phyloP scores from a whole-genome alignment of 306 rosid genomes.

The Herpetospermum pedunculosum region DNA sequence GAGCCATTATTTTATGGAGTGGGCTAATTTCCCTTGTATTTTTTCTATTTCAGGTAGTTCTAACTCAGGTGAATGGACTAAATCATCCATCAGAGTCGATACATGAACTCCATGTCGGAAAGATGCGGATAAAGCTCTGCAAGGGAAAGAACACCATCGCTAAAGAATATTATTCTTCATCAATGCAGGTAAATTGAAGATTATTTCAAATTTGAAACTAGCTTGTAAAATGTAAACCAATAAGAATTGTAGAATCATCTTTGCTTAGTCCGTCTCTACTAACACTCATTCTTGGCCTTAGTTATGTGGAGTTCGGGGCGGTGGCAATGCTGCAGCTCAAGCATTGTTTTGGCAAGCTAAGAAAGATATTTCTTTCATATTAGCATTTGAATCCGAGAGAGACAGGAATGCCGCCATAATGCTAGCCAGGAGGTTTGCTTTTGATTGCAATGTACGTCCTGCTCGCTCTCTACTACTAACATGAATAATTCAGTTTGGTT shows the following conservation, averaged over 20 bases:
- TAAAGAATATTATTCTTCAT: constrained; percentile 71
- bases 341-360: constrained; percentile 83
- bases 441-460: constrained; percentile 75
- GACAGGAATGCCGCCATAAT: constrained; percentile 83
- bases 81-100: constrained; percentile 55
- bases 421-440: constrained; percentile 92
- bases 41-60: constrained; percentile 51
- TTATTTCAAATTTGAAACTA: neutral
- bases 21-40: neutral
- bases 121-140: constrained; percentile 82
- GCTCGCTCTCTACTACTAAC: neutral
- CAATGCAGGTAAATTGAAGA: constrained; percentile 60
- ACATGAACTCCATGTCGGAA: constrained; percentile 70
- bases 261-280: neutral
- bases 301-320: constrained; percentile 92
- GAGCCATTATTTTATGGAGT: neutral
- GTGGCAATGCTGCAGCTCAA: constrained; percentile 85
- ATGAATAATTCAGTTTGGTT: neutral
- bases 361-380: constrained; percentile 56
- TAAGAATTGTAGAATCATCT: neutral
- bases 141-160: constrained; percentile 56
- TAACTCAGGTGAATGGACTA: constrained; percentile 65
- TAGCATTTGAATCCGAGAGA: constrained; percentile 77
- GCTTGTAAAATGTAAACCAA: neutral
- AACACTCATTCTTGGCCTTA: constrained; percentile 18